phyloP scores from a whole-genome alignment of 768 basidiomycete genomes.

The Tulasnella sp. region DNA sequence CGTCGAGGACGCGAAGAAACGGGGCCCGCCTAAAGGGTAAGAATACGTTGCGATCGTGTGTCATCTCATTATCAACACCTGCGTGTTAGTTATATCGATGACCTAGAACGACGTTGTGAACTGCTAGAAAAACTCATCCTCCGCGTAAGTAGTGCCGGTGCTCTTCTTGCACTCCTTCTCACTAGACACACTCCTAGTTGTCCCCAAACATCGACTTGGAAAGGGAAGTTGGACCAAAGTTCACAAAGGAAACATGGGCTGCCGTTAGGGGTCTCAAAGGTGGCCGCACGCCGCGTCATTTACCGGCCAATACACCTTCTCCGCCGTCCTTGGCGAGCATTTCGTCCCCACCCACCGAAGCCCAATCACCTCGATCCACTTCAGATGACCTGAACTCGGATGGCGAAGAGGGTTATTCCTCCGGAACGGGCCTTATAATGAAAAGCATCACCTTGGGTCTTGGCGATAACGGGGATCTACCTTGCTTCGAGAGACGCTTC shows the following conservation, averaged over 20 bases:
- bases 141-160: neutral
- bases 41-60: neutral
- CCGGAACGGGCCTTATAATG: neutral
- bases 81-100: neutral
- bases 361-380: neutral
- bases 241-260: neutral
- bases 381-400: too few relatives aligned
- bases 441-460: neutral
- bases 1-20: conserved; percentile 31
- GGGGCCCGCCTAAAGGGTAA: conserved; percentile 56
- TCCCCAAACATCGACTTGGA: neutral
- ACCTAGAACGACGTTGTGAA: neutral
- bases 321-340: neutral
- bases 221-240: neutral
- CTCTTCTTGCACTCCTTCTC: neutral
- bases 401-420: neutral
- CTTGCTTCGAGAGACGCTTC: neutral
- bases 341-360: neutral
- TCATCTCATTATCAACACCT: neutral
- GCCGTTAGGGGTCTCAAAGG: neutral
- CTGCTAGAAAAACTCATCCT: neutral
- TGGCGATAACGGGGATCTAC: neutral
- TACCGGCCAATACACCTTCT: neutral
- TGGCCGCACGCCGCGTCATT: neutral
- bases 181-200: neutral